Evolutionary conservation across 306 rosid genomes (phyloP), one percentile per base, ranked within the genome.

Genomic region (Dryas drummondii): DNA sequence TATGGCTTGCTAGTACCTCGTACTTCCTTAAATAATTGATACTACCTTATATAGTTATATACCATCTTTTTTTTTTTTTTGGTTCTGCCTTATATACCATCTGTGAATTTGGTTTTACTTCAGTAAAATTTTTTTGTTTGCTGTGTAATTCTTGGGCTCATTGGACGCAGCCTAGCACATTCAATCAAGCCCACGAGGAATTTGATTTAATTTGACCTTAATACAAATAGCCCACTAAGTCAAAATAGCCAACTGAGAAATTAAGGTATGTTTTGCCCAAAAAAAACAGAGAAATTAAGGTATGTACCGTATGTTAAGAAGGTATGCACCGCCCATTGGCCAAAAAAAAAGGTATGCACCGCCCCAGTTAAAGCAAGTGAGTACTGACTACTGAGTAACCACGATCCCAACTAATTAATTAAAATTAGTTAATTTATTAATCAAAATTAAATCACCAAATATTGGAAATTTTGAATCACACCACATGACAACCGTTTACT

Each of bases 401-500:
- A 12, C 41, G 2, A 4, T 8, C 9, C 7, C 19, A 2, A 14
- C 57, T 69, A 13, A 45, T 26, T 46, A 46, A 44, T 55, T 6
- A 45, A 27, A 26, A 16, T 46, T 16, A 56, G 49, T 46, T 57
- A 57, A 9, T 19, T 11, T 17, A 11, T 57, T 12, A 79, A 19
- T n/a, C 2, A 54, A 9, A 68, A 10, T 50, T 16, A 60, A 32
- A n/a, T 41, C 14, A 5, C 17, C 3, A 6, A 12, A 2, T 14
- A n/a, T 14, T 56, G 19, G 52, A 55, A 40, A 42, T 71, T 62
- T 63, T 3, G 19, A 63, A 53, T 52, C 41, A 15, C 58, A 40
- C 51, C 80, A 67, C 62, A 80, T 19, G 37, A 47, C 68, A 73
- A 14, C 76, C 73, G 62, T 83, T 75, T 63, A 72, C 77, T 70